Percentiles rank a stretch among this genome's conserved stretches.
These are phyloP conservation scores for Claviceps paspali DNA, from an alignment of 2,329 filamentous ascomycete species.

Conservation along the genomic window DNA sequence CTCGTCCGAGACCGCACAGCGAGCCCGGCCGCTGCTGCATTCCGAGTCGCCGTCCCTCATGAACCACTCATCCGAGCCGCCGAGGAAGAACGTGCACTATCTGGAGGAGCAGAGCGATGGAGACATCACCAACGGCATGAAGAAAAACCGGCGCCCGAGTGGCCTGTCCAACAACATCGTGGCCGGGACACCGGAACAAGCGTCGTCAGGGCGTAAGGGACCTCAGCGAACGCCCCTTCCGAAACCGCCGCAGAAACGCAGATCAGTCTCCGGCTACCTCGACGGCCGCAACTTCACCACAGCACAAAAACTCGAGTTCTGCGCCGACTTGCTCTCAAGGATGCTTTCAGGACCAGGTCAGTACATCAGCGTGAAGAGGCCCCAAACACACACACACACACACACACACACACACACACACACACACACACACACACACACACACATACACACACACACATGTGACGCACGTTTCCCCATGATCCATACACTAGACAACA, in stretches of 20 bases:
- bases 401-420: neutral
- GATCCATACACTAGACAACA: too few species aligned
- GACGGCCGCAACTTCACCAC: constrained; percentile 20
- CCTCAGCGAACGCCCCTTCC: constrained; percentile 14
- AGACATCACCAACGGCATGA: constrained; percentile 11
- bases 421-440: neutral
- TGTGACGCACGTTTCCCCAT: too few species aligned
- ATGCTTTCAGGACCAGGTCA: constrained; percentile 48
- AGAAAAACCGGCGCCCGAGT: constrained; percentile 27
- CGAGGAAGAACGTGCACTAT: constrained; percentile 34
- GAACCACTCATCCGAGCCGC: constrained; percentile 9
- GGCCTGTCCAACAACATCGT: constrained; percentile 7
- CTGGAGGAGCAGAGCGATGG: constrained; percentile 12
- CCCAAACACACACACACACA: neutral
- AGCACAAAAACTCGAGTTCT: constrained; percentile 38
- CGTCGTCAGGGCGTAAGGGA: constrained; percentile 14
- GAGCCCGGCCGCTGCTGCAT: constrained; percentile 5
- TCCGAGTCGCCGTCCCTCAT: constrained; percentile 8
- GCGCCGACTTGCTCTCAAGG: constrained; percentile 38
- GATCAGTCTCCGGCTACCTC: constrained; percentile 16
- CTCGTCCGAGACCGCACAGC: constrained; percentile 28
- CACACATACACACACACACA: too few species aligned
- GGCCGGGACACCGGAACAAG: constrained; percentile 10
- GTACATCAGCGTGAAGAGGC: constrained; percentile 3
- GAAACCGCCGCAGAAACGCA: constrained; percentile 21